These are phyloP conservation scores for Talaromyces rugulosus DNA, from an alignment of 2,329 filamentous ascomycete genomes.

Conservation along the genomic window DNA sequence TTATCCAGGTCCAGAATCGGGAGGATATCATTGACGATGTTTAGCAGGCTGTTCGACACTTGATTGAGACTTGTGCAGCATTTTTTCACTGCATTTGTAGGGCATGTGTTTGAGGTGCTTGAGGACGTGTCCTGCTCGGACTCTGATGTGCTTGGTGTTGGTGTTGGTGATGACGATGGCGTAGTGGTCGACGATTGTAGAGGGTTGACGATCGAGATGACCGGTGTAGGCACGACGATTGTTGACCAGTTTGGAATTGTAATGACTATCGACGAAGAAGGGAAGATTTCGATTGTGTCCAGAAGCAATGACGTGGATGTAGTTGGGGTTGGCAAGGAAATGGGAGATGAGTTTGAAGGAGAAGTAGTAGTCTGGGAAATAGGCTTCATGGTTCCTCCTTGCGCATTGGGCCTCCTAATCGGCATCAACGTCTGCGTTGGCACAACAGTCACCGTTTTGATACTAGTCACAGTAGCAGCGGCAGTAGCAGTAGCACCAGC, in stretches of 20 bases:
- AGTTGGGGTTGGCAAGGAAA: not conserved
- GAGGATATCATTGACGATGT: not conserved
- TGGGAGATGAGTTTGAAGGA: not conserved
- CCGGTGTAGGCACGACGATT: not conserved
- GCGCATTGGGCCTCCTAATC: not conserved
- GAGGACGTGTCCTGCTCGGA: not conserved
- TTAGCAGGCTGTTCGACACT: not conserved
- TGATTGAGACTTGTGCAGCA: conserved; percentile 10
- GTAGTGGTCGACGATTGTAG: not conserved
- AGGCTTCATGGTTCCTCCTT: conserved; percentile 7
- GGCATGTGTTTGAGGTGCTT: not conserved
- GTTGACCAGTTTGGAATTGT: conserved; percentile 2
- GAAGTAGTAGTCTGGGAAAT: not conserved
- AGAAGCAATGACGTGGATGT: not conserved
- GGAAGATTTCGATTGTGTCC: conserved; percentile 1
- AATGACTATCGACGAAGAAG: conserved; percentile 2
- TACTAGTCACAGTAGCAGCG: not conserved
- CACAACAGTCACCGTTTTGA: conserved; percentile 7
- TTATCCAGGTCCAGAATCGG: not conserved
- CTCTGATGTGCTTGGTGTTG: not conserved
- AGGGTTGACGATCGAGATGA: not conserved
- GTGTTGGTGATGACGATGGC: not conserved
- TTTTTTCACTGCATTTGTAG: not conserved
- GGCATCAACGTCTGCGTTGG: conserved; percentile 3
- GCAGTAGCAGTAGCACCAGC: not conserved